Base-by-base conservation (phyloP, 768 basidiomycete species). In the Clathrus columnatus region DNA sequence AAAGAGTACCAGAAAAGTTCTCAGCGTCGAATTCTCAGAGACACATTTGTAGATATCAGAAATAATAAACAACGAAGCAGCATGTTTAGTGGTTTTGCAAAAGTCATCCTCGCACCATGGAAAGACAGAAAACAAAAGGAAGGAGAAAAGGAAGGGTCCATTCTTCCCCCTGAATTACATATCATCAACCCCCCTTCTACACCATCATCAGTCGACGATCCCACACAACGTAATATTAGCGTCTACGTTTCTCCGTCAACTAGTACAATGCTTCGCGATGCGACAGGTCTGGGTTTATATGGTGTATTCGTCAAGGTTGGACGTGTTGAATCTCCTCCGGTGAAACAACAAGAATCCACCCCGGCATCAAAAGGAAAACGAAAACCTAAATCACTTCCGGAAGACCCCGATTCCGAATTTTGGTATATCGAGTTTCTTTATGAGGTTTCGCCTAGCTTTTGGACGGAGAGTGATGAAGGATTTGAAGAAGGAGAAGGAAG, bases 281-380 rank as follows among this genome's bases (percentile, higher is more conserved):
- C 64, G 4, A 68, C 73, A 5, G 82, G 84, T 4, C 76, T 87
- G 71, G 83, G 82, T 0, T 60, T 88, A 14, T 76, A 75, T 3
- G 84, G 78, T 18, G 78, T 81, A 46, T 89, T 81, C 79, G 78
- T 87, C 20, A 85, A 90, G 68, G 72, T 87, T 11, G 79, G 69
- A 26, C 74, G 79, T 27, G 64, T 63, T 24, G 63, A 48, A 58
- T 29, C n/a, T n/a, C n/a, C n/a, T n/a, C n/a, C 53, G 52, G 56
- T 46, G 56, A 6, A 60, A 63, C 55, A 67, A 64, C 52, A 72
- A 48, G 29, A 46, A 44, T 42, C 51, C 18, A 23, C 30, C 30
- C 7, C 18, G 7, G 68, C 59, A 57, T 48, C 51, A 62, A 45
- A 56, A 60, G 50, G 48, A 60, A 54, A 58, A 56, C 42, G 60